phyloP scores from a whole-genome alignment of 768 basidiomycete genomes.

The Leccinum uliginosum region DNA sequence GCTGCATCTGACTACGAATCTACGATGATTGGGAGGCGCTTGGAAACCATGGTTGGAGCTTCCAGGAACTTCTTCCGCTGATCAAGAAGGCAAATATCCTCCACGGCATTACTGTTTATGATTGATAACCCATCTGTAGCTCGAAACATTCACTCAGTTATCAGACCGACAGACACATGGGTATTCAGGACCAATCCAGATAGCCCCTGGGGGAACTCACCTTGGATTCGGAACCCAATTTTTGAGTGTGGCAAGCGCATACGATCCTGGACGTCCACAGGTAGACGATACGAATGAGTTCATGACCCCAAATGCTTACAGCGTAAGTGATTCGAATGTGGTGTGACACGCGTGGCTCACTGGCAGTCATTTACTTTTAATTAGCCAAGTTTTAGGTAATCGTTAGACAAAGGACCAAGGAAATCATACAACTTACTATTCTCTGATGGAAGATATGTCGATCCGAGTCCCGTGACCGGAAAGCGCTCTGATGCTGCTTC shows the following conservation, averaged over 20 bases:
- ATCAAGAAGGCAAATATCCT: conserved; percentile 44
- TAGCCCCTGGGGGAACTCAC: conserved; percentile 11
- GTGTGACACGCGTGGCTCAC: no score
- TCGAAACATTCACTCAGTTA: conserved; percentile 34
- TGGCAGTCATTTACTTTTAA: not conserved
- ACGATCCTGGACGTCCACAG: conserved; percentile 46
- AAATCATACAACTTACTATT: not conserved
- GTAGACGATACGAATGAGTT: conserved; percentile 27
- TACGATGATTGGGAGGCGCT: conserved; percentile 56
- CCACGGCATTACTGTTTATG: conserved; percentile 32
- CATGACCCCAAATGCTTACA: conserved; percentile 22
- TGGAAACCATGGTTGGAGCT: conserved; percentile 59
- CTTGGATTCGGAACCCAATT: conserved; percentile 36
- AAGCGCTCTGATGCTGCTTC: conserved; percentile 28
- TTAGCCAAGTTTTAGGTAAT: conserved; percentile 21
- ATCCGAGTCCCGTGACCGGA: conserved; percentile 36
- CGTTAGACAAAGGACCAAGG: not conserved
- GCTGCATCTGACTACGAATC: conserved; percentile 65
- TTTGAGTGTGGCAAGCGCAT: conserved; percentile 40
- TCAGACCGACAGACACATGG: conserved; percentile 35
- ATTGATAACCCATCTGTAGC: conserved; percentile 32
- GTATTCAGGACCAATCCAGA: conserved; percentile 28
- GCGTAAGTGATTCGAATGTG: conserved; percentile 11
- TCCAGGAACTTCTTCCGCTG: conserved; percentile 52
- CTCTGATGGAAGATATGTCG: conserved; percentile 44